Percentiles rank a stretch among this genome's conserved stretches.
Evolutionary conservation across 441 rosid species (phyloP).

Genomic region (Erodium texanum): DNA sequence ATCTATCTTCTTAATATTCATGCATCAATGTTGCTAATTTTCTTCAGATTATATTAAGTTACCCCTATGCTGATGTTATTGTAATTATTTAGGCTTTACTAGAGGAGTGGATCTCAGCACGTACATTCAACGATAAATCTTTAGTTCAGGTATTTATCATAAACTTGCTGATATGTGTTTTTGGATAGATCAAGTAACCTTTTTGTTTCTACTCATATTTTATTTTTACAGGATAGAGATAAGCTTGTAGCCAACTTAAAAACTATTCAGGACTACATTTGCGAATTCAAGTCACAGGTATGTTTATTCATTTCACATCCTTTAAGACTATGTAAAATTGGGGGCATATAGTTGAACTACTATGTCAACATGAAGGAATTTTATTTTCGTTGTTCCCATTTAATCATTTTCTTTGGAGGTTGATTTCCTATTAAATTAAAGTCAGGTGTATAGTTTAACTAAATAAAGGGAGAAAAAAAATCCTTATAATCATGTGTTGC

Average conservation of each 20-base stretch:
- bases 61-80: background rate
- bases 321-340: conserved; percentile 5
- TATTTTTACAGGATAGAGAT: conserved; percentile 56
- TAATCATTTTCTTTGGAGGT: background rate
- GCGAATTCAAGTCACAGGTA: conserved; percentile 82
- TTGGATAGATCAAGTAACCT: conserved; percentile 6
- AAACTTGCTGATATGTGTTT: conserved; percentile 10
- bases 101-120: conserved; percentile 84
- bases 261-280: conserved; percentile 80
- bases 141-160: conserved; percentile 44
- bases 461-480: background rate
- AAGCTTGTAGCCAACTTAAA: conserved; percentile 61
- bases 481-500: background rate
- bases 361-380: background rate
- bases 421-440: background rate
- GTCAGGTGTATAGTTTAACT: background rate
- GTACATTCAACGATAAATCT: conserved; percentile 49
- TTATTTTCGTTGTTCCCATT: background rate
- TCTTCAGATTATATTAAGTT: background rate
- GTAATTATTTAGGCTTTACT: conserved; percentile 56
- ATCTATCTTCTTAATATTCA: background rate
- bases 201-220: background rate
- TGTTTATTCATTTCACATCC: conserved; percentile 19
- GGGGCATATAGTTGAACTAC: background rate
- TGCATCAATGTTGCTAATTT: background rate